Evolutionary conservation across 371 early-diverging fungal genomes (phyloP), one percentile per base, ranked within the genome.

Genomic region (Fennellomyces sp.): DNA sequence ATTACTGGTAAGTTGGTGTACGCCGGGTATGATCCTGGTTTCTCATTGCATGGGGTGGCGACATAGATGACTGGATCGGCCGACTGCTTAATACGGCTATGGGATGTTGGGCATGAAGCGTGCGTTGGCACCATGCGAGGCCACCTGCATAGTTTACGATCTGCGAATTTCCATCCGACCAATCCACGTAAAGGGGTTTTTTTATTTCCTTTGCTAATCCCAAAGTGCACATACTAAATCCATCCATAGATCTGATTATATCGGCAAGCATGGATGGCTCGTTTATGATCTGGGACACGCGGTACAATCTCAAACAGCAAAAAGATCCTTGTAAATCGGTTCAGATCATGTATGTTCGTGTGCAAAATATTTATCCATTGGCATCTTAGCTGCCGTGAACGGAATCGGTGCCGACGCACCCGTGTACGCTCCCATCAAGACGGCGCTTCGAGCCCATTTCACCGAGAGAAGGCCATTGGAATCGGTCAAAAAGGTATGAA

Each of bases 261-360:
- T 84, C 90, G 2, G 81, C 78, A 2, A 76, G 85, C 8, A 78
- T 86, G 38, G 89, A 90, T 63, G 91, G 91, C 0, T 56, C 69
- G 6, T 84, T 86, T 56, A 64, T 72, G 31, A 62, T 88, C 12
- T 91, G 89, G 89, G 91, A 91, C 70, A 76, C 74, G 0, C 69
- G 91, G 15, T 64, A 52, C 47, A n/a, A 39, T 29, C 26, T 26
- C 21, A 26, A 41, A 58, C 31, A 51, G 30, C 51, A 52, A 53
- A 27, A 19, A 29, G 35, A 45, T 39, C 45, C 30, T 21, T 15
- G 23, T 15, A n/a, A n/a, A n/a, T n/a, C n/a, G n/a, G n/a, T n/a
- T n/a, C n/a, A n/a, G n/a, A n/a, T n/a, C n/a, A n/a, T n/a, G n/a
- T n/a, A n/a, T n/a, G n/a, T n/a, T n/a, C n/a, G n/a, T n/a, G n/a